Conservation (phyloP, 208 protist species). For the Leptomonas pyrrhocoris region DNA sequence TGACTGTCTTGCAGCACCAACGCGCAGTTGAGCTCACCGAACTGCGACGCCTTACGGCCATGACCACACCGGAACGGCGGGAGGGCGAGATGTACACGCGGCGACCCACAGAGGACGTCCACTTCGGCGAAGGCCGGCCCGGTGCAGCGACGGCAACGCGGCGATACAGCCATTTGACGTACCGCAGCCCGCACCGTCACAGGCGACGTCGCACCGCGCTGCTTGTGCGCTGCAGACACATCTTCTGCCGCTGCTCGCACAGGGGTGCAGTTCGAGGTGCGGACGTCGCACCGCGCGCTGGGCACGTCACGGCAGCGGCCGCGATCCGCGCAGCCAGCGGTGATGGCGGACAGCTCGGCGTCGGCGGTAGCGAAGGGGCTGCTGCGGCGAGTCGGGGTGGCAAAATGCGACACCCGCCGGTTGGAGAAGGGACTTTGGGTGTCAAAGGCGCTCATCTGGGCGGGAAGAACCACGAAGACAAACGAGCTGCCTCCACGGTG, state of each 20-base stretch:
- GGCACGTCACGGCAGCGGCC: background rate
- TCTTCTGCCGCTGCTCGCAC: background rate
- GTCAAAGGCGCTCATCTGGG: background rate
- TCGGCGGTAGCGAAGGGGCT: conserved; percentile 4
- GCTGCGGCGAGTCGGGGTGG: conserved; percentile 18
- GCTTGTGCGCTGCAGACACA: background rate
- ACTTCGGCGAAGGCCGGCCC: background rate
- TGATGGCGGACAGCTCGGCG: conserved; percentile 22
- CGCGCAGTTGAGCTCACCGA: background rate
- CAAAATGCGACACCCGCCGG: background rate
- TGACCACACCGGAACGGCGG: background rate
- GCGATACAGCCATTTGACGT: background rate
- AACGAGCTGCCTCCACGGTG: no score
- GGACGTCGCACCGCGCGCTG: background rate
- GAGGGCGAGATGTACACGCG: conserved; percentile 10
- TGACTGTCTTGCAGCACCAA: background rate
- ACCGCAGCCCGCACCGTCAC: background rate
- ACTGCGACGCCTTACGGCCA: background rate
- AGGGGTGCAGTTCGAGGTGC: background rate
- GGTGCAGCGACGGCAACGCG: conserved; percentile 1
- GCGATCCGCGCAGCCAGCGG: background rate
- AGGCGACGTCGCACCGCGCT: background rate
- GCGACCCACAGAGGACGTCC: conserved; percentile 15
- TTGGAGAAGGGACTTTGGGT: background rate
- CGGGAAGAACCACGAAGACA: conserved; percentile 6